These are phyloP conservation scores for Thalassiosira allenii DNA, from an alignment of 352 stramenopile species.

Conservation along the genomic window DNA sequence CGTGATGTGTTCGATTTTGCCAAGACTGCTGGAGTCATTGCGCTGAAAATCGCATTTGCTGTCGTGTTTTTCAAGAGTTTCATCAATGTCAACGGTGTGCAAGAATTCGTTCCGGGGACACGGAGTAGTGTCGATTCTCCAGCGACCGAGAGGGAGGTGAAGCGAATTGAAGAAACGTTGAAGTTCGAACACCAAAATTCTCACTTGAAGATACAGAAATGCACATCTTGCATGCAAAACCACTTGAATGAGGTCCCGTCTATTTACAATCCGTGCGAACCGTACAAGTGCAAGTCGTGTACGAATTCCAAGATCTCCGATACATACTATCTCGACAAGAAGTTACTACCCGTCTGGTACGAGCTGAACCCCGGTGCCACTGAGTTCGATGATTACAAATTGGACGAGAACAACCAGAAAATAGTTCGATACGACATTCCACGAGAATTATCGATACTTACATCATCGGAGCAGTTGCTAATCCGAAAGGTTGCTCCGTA, in stretches of 20 bases:
- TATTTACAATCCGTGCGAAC: no score
- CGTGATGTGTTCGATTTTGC: no score
- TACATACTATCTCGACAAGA: neutral
- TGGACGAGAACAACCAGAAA: neutral
- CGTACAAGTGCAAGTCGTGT: no score
- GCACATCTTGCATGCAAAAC: neutral
- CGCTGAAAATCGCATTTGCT: no score
- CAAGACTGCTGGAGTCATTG: no score
- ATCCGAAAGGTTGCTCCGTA: neutral
- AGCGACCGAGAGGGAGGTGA: neutral
- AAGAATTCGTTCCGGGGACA: neutral
- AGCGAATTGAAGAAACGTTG: neutral
- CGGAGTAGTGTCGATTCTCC: no score
- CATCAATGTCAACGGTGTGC: neutral
- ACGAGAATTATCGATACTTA: neutral
- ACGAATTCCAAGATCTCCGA: no score
- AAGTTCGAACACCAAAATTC: neutral
- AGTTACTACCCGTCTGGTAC: conserved; percentile 4
- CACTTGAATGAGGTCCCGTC: neutral
- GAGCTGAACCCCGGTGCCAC: no score
- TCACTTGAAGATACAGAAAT: neutral
- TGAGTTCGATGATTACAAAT: neutral
- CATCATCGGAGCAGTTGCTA: neutral
- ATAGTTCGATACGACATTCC: conserved; percentile 7
- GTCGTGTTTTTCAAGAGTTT: no score